These are phyloP conservation scores for Dissoconium aciculare DNA, from an alignment of 2,329 filamentous ascomycete species.

Conservation along the genomic window DNA sequence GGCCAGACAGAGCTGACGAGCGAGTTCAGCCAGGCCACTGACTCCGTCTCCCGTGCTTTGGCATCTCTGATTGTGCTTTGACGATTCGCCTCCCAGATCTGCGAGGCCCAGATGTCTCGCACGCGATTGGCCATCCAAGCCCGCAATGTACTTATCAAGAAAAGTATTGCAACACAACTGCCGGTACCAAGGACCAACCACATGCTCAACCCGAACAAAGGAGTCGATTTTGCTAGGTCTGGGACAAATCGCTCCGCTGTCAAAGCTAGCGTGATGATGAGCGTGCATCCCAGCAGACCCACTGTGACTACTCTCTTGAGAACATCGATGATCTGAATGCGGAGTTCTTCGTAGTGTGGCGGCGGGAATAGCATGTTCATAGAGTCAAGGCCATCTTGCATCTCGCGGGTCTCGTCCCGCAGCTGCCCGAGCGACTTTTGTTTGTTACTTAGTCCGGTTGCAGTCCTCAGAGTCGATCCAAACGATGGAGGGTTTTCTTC, in stretches of 20 bases:
- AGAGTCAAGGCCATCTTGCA: slow-evolving; percentile 29
- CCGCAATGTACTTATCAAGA: slow-evolving; percentile 21
- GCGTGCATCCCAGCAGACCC: slow-evolving; percentile 21
- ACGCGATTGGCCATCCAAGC: slow-evolving; percentile 49
- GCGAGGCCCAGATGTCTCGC: slow-evolving; percentile 49
- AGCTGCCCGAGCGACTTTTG: slow-evolving; percentile 33
- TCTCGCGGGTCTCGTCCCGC: slow-evolving; percentile 28
- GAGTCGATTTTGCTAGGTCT: slow-evolving; percentile 1
- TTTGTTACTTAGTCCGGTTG: slow-evolving; percentile 32
- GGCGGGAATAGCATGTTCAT: slow-evolving; percentile 41
- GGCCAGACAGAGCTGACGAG: slow-evolving; percentile 56
- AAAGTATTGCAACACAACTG: slow-evolving; percentile 10
- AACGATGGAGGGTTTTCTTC: slow-evolving; percentile 32
- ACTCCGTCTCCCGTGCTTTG: slow-evolving; percentile 42
- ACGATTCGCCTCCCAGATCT: slow-evolving; percentile 54
- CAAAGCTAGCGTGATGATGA: slow-evolving; percentile 21
- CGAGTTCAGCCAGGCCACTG: slow-evolving; percentile 57
- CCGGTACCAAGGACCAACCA: slow-evolving; percentile 12
- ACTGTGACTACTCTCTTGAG: slow-evolving; percentile 32
- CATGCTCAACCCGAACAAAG: slow-evolving; percentile 7
- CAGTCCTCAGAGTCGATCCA: slow-evolving; percentile 27
- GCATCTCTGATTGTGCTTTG: slow-evolving; percentile 34
- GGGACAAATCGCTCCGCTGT: slow-evolving; percentile 11
- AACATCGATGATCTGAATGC: slow-evolving; percentile 30
- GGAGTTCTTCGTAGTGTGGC: slow-evolving; percentile 33